A percentile compares a stretch with the other conserved stretches of the same genome.
These are phyloP conservation scores for Acrocalymma vagum DNA, from an alignment of 2,329 filamentous ascomycete species.

Conservation along the genomic window DNA sequence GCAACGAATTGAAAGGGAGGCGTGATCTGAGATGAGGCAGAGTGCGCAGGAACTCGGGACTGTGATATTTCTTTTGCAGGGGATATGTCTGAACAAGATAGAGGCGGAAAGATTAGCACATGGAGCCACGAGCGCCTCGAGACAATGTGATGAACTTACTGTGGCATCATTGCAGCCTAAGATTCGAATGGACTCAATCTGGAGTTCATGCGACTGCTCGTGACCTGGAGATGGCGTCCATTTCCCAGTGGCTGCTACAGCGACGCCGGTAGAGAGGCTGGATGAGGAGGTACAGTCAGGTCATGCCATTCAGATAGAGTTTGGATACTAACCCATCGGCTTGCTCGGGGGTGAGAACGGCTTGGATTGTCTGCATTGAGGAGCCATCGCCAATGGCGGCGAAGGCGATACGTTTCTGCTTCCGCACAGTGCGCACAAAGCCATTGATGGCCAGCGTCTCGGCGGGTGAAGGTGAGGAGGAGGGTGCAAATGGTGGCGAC, in stretches of 20 bases:
- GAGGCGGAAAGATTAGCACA: constrained; percentile 26
- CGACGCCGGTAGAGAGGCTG: constrained; percentile 83
- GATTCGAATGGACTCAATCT: constrained; percentile 73
- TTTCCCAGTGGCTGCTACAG: constrained; percentile 77
- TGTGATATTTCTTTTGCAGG: constrained; percentile 96
- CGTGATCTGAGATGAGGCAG: constrained; percentile 87
- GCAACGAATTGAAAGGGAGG: constrained; percentile 79
- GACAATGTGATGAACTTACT: constrained; percentile 61
- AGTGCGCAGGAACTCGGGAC: constrained; percentile 84
- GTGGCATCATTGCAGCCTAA: constrained; percentile 81
- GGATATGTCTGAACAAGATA: constrained; percentile 74
- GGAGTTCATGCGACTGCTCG: constrained; percentile 81
- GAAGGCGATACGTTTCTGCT: constrained; percentile 86
- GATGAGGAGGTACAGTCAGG: constrained; percentile 3
- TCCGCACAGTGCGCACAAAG: constrained; percentile 83
- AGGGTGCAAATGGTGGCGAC: constrained; percentile 52
- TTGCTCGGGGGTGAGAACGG: constrained; percentile 75
- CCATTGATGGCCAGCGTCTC: constrained; percentile 67
- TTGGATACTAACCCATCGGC: constrained; percentile 71
- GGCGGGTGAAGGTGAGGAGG: constrained; percentile 38
- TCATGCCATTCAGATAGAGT: not conserved
- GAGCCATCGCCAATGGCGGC: constrained; percentile 89
- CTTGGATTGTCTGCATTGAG: constrained; percentile 79
- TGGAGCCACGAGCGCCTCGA: constrained; percentile 3
- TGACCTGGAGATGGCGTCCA: constrained; percentile 77